Conservation (phyloP, 805 yeast species). For the Candida tammaniensis region DNA sequence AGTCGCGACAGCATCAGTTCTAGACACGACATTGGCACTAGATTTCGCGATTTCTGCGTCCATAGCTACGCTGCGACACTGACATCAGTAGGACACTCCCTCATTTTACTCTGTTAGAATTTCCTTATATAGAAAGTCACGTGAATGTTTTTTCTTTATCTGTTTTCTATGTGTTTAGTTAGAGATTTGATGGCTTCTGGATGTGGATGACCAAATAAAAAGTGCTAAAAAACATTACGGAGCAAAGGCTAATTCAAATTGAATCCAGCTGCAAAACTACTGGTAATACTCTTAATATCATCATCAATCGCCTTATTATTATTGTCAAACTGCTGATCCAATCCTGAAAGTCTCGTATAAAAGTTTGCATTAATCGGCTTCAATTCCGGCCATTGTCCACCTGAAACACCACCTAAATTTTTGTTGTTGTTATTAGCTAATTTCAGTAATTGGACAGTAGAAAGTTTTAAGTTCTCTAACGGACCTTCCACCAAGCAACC, state of each 20-base stretch:
- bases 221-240: too few species aligned
- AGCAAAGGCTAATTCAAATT: conserved; percentile 6
- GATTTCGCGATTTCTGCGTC: too few species aligned
- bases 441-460: conserved; percentile 52
- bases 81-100: too few species aligned
- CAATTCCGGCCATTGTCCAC: conserved; percentile 27
- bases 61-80: too few species aligned
- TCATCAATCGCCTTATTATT: conserved; percentile 20
- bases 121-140: too few species aligned
- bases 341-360: conserved; percentile 26
- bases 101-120: too few species aligned
- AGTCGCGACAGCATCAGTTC: too few species aligned
- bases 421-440: neutral
- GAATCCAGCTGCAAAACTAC: conserved; percentile 37
- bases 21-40: too few species aligned
- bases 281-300: conserved; percentile 35
- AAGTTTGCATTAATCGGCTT: conserved; percentile 29
- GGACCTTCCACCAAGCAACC: conserved; percentile 92
- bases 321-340: conserved; percentile 13
- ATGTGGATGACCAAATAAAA: too few species aligned
- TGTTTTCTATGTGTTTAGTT: too few species aligned
- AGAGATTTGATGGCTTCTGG: too few species aligned
- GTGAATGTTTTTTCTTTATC: too few species aligned
- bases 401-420: neutral
- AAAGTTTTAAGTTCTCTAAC: conserved; percentile 71